phyloP scores from a whole-genome alignment of 192 early-diverging fungal species.

The Cladochytrium replicatum region DNA sequence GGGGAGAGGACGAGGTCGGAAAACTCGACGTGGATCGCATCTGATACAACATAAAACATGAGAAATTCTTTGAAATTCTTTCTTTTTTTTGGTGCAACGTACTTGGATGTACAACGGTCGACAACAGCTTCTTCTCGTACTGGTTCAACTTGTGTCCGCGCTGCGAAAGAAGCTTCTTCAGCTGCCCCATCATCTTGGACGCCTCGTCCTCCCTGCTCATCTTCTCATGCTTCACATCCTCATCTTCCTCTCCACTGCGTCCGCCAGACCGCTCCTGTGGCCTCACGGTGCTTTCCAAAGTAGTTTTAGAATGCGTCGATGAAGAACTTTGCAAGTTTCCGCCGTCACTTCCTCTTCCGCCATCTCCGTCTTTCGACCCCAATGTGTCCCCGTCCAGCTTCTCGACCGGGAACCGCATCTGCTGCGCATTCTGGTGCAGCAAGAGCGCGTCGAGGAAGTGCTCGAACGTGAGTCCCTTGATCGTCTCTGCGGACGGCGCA shows the following conservation, averaged over 20 bases:
- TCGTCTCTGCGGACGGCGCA: no score
- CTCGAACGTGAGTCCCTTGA: no score
- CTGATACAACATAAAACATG: slow-evolving; percentile 10
- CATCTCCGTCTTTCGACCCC: no score
- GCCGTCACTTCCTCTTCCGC: no score
- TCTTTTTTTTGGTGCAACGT: slow-evolving; percentile 8
- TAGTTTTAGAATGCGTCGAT: no score
- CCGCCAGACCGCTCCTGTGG: no score
- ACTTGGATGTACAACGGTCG: slow-evolving; percentile 73
- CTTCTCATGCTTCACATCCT: slow-evolving; percentile 12
- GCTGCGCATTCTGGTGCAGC: no score
- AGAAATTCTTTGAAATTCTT: slow-evolving; percentile 10
- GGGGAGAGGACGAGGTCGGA: slow-evolving; percentile 63
- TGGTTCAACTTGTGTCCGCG: slow-evolving; percentile 25
- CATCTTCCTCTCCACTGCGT: slow-evolving; percentile 15
- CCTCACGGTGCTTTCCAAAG: no score
- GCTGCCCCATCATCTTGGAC: slow-evolving; percentile 5
- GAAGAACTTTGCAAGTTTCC: no score
- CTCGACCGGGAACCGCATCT: no score
- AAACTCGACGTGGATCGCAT: slow-evolving; percentile 49
- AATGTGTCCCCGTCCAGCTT: no score
- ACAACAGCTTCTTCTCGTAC: slow-evolving; percentile 68
- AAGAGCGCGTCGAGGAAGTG: no score
- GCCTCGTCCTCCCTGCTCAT: slow-evolving; percentile 1
- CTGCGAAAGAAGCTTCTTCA: slow-evolving; percentile 22